phyloP scores from a whole-genome alignment of 441 rosid genomes.

The Jatropha multifida region DNA sequence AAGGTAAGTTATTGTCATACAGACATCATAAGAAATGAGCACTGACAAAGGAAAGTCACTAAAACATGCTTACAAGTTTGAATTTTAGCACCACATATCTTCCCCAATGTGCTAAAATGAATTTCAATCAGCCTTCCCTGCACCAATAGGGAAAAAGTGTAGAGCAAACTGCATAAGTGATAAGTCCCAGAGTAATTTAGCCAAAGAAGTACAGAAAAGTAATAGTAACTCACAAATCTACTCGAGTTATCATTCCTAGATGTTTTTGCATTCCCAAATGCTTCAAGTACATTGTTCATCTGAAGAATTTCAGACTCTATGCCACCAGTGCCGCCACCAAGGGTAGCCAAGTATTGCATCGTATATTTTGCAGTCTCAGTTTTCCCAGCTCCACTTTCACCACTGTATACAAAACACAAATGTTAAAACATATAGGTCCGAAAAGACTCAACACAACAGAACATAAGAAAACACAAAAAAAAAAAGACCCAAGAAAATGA shows the following conservation, averaged over 20 bases:
- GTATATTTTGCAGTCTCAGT: constrained; percentile 96
- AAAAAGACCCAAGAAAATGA: background rate
- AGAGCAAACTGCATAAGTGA: constrained; percentile 12
- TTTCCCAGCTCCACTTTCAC: constrained; percentile 99
- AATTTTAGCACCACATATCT: constrained; percentile 83
- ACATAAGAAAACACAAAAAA: constrained; percentile 10
- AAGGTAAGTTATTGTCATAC: constrained; percentile 26
- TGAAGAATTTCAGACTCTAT: constrained; percentile 69
- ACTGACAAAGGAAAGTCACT: constrained; percentile 13
- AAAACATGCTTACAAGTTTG: constrained; percentile 73
- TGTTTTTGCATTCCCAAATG: constrained; percentile 99
- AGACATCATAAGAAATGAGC: constrained; percentile 3
- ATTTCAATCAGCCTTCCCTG: constrained; percentile 94
- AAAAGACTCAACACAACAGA: background rate
- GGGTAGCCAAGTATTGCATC: constrained; percentile 89
- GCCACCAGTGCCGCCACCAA: constrained; percentile 81
- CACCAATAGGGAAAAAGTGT: constrained; percentile 20
- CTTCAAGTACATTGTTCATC: constrained; percentile 82
- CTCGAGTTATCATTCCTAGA: constrained; percentile 91
- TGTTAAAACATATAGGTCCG: background rate
- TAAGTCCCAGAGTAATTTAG: background rate
- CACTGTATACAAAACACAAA: constrained; percentile 49
- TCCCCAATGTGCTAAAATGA: constrained; percentile 76
- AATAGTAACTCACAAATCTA: constrained; percentile 73
- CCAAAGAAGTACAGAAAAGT: constrained; percentile 2